Base-by-base conservation (phyloP, 371 early-diverging fungal genomes). In the Syncephalastrum racemosum region DNA sequence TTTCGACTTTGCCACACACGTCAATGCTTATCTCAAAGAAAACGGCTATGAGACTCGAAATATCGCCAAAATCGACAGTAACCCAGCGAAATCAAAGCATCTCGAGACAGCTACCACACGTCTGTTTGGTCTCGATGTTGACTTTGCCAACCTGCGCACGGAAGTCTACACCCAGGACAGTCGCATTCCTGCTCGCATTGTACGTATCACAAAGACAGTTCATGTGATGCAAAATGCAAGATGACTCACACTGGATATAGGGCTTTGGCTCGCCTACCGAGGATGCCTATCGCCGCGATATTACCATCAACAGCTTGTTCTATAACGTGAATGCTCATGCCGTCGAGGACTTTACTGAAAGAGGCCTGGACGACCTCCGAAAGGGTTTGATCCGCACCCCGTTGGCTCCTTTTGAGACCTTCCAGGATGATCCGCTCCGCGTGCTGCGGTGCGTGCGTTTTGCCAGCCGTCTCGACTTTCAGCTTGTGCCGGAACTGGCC, bases 21-120 rank as follows among this genome's bases (percentile, higher is more conserved):
- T 97, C 42, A 89, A 90, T 58, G 58, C 72, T 8, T 90, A 85
- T 58, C 70, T 95, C 60, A 59, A 80, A 42, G 56, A 54, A 12
- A 62, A 86, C 6, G 86, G 85, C 6, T 56, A 76, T 6, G 56
- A 73, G 12, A 77, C 77, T 10, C 71, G 77, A 41, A 57, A 77
- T 8, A 83, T 98, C 40, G 88, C 89, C 16, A 91, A 91, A 58
- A 97, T 99, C 60, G 86, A 87, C 52, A 78, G 85, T 56, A 99
- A 99, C 73, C 99, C 99, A 4, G 97, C 95, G 48, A 92, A 95
- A 69, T 93, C 95, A 20, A 99, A 99, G 77, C 99, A 99, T 77
- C 77, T 99, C 41, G 99, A 99, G 77, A 99, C 99, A 0, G 97
- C 97, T 3, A 96, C 95, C 5, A 86, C 92, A 36, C 84, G 82